Evolutionary conservation across 2,329 filamentous ascomycete genomes (phyloP), one percentile per base, ranked within the genome.

Genomic region (Periconia digitata): DNA sequence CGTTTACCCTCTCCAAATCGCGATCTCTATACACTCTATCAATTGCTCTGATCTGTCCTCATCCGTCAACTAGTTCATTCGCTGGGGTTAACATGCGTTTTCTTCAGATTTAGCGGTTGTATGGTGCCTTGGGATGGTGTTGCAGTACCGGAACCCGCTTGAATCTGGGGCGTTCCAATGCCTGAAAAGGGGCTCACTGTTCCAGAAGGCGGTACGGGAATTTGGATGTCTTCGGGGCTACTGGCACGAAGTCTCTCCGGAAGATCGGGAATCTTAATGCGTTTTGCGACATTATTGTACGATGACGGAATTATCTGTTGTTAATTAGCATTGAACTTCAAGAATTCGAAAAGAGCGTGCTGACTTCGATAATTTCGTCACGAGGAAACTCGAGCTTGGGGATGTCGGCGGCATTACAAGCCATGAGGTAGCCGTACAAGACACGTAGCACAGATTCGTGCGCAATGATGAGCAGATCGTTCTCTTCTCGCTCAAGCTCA

Each of bases 371-470:
- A 66, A 99, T 97, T 70, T 99, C 91, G 67, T 99, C 87, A 37
- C 94, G 88, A 3, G 94, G 94, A 64, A 99, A 99, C 58, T 90
- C 89, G 53, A 99, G 83, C 59, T 86, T 87, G 3, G 94, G 94
- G 54, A 99, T 99, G 65, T 95, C 91, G 71, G 87, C 88, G 8
- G 95, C 92, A 68, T 92, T 94, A 74, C 94, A 97, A 60, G 95
- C 94, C 94, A 99, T 99, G 34, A 99, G 79, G 72, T 99, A 99
- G 20, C 92, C 92, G 68, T 99, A 99, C 3, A 99, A 81, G 20
- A 99, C 94, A 37, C 94, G 89, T 40, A 99, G 81, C n/a, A 99
- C 94, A 43, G 90, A 95, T 72, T 99, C 94, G 71, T 99, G 94
- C 0, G 94, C 94, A 59, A 99, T 96, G 66, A 99, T 96, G 44